A percentile compares a stretch with the other conserved stretches of the same genome.
Conservation (phyloP, 1,284 basidiomycete species). For the Rhodofomes roseus region DNA sequence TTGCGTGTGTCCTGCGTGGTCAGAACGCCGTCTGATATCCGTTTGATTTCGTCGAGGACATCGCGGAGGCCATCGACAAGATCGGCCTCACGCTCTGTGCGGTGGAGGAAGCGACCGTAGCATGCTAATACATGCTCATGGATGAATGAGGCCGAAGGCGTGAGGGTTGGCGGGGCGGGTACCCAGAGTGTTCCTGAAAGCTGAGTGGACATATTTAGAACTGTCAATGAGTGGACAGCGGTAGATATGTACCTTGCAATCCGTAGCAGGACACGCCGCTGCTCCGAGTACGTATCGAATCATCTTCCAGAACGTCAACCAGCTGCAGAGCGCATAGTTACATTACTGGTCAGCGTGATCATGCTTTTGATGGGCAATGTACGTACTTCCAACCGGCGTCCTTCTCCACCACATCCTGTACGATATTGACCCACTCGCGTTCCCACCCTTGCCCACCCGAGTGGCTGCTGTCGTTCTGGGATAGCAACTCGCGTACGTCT, state of each 20-base stretch:
- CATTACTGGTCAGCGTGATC: not conserved
- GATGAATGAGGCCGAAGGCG: constrained; percentile 18
- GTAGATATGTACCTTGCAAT: not conserved
- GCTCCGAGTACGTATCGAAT: constrained; percentile 19
- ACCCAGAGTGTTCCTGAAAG: constrained; percentile 14
- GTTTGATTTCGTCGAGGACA: constrained; percentile 6
- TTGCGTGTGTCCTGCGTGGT: not conserved
- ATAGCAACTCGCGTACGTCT: constrained; percentile 26
- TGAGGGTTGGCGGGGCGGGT: constrained; percentile 17
- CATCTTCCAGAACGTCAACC: constrained; percentile 31
- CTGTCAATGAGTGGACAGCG: not conserved
- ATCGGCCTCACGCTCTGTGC: constrained; percentile 15
- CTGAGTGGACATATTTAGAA: constrained; percentile 1
- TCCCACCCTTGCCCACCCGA: constrained; percentile 14
- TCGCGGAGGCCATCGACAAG: constrained; percentile 10
- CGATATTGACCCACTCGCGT: constrained; percentile 25
- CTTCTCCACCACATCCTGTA: constrained; percentile 31
- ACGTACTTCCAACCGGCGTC: constrained; percentile 32
- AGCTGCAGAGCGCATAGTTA: constrained; percentile 13
- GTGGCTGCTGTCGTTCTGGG: constrained; percentile 1
- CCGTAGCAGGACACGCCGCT: not conserved
- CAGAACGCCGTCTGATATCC: not conserved
- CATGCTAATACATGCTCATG: constrained; percentile 15
- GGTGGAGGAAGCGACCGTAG: constrained; percentile 19
- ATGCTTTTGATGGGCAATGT: not conserved